These are phyloP conservation scores for Glarea lozoyensis DNA, from an alignment of 495 filamentous ascomycete genomes.

Conservation along the genomic window DNA sequence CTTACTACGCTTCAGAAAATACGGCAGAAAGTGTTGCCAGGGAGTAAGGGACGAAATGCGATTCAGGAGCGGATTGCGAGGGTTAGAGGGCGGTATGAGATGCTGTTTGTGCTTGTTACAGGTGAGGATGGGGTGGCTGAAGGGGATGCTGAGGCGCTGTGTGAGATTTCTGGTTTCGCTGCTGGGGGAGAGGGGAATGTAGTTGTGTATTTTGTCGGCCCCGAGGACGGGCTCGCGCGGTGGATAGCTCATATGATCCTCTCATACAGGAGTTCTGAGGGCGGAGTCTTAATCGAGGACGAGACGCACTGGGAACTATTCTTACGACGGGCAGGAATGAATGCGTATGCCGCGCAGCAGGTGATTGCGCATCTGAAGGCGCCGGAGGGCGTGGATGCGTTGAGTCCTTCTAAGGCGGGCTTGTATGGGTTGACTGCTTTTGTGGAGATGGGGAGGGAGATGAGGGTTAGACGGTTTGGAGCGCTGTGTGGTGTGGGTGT, in stretches of 20 bases:
- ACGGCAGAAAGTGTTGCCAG: conserved; percentile 63
- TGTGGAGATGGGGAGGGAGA: conserved; percentile 42
- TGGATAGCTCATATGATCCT: conserved; percentile 33
- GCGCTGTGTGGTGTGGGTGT: conserved; percentile 41
- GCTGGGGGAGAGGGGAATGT: conserved; percentile 31
- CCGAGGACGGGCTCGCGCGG: conserved; percentile 42
- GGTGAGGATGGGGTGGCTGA: conserved; percentile 28
- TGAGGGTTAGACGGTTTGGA: conserved; percentile 36
- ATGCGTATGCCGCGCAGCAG: conserved; percentile 71
- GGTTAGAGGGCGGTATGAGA: conserved; percentile 55
- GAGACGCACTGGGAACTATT: conserved; percentile 70
- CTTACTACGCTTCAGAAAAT: conserved; percentile 64
- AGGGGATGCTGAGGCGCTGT: conserved; percentile 42
- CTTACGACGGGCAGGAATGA: conserved; percentile 63
- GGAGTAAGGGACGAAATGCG: conserved; percentile 36
- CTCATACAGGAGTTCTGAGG: conserved; percentile 3
- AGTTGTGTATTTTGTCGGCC: conserved; percentile 47
- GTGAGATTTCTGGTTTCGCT: conserved; percentile 45
- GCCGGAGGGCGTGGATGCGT: conserved; percentile 15
- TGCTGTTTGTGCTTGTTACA: conserved; percentile 60
- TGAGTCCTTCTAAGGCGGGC: conserved; percentile 13
- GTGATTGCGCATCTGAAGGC: conserved; percentile 45
- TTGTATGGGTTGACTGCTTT: conserved; percentile 44
- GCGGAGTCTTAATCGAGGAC: conserved; percentile 25
- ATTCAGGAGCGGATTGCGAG: conserved; percentile 48